Evolutionary conservation across 257 asterid species (phyloP).

Genomic region (Verbascum thapsus): DNA sequence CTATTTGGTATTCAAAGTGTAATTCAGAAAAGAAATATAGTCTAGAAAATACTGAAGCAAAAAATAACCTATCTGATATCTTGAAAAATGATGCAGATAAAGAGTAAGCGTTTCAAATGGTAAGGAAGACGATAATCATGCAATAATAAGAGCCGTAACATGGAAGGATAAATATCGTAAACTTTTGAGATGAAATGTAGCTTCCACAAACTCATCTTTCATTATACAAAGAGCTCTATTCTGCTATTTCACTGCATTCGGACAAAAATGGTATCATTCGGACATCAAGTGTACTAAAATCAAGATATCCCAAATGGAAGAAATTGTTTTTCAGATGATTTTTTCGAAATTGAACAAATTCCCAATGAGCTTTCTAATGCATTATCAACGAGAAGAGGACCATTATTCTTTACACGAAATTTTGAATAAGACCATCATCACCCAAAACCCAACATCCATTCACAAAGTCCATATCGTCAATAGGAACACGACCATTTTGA

Average conservation of each 20-base stretch:
- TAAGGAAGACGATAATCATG: neutral
- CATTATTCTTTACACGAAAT: neutral
- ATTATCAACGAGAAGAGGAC: neutral
- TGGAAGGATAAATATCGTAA: neutral
- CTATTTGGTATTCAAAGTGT: neutral
- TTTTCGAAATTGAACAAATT: constrained; percentile 15
- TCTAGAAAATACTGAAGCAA: constrained; percentile 4
- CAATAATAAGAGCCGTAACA: neutral
- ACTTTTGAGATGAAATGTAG: neutral
- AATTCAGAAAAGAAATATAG: neutral
- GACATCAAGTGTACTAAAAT: neutral
- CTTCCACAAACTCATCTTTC: neutral
- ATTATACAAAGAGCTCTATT: neutral
- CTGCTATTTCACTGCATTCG: constrained; percentile 14
- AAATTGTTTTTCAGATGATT: neutral
- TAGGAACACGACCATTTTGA: constrained; percentile 27
- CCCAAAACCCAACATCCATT: constrained; percentile 28
- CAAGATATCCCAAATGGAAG: constrained; percentile 7
- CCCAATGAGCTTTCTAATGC: neutral
- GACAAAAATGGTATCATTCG: neutral
- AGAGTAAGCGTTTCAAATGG: neutral
- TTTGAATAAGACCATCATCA: constrained; percentile 26
- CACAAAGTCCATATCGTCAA: constrained; percentile 33
- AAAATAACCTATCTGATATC: neutral
- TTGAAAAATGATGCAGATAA: constrained; percentile 5